These are phyloP conservation scores for Hericium rajendrae DNA, from an alignment of 768 basidiomycete species.

Conservation along the genomic window DNA sequence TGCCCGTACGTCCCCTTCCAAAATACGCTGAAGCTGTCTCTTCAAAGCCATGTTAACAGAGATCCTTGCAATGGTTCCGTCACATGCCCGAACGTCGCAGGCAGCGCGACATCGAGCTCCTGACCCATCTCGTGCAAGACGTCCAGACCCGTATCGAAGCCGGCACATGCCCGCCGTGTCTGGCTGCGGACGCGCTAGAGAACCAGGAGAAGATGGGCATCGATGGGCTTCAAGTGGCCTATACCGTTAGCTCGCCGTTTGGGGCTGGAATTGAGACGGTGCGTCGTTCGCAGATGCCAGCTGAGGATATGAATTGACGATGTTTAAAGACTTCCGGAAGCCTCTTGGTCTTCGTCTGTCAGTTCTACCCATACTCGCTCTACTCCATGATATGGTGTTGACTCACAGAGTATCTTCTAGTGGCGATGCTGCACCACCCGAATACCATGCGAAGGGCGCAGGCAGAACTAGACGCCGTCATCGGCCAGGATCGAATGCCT, in stretches of 20 bases:
- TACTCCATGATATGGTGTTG: not conserved
- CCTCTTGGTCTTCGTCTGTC: conserved; percentile 25
- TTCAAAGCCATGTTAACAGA: conserved; percentile 6
- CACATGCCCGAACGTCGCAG: conserved; percentile 29
- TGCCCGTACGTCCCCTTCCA: conserved; percentile 25
- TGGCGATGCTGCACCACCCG: conserved; percentile 23
- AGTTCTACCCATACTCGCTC: not conserved
- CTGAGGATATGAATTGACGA: not conserved
- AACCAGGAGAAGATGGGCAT: conserved; percentile 29
- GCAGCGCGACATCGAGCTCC: conserved; percentile 28
- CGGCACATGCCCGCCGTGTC: conserved; percentile 30
- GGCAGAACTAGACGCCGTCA: conserved; percentile 8
- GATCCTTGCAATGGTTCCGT: conserved; percentile 35
- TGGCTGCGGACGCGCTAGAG: conserved; percentile 29
- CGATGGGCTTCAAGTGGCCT: conserved; percentile 34
- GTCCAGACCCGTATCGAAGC: conserved; percentile 32
- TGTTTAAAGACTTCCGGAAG: conserved; percentile 23
- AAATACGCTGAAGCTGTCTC: not conserved
- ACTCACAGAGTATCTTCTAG: not conserved
- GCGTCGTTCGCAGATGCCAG: not conserved
- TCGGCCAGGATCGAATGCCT: conserved; percentile 2
- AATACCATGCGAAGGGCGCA: conserved; percentile 13
- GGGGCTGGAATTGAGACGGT: conserved; percentile 39
- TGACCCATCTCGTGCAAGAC: conserved; percentile 31
- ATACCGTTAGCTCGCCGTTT: conserved; percentile 35